A percentile compares a stretch with the other conserved stretches of the same genome.
Evolutionary conservation across 2,329 filamentous ascomycete genomes (phyloP).

Genomic region (Cadophora sp.): DNA sequence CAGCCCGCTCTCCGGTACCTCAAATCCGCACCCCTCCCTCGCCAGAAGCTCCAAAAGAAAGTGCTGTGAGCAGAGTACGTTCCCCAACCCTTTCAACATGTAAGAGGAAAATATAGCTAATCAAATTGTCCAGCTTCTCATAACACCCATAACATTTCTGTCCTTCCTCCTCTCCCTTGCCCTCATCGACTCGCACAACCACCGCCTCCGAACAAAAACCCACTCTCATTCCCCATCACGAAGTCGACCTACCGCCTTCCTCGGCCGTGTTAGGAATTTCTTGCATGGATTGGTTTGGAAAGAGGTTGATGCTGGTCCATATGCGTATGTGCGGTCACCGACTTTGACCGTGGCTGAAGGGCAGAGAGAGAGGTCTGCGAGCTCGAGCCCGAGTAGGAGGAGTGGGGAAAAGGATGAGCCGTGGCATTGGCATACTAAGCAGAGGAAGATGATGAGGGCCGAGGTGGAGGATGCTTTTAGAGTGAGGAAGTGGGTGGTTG

Average conservation of each 20-base stretch:
- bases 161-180: constrained; percentile 46
- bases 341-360: constrained; percentile 6
- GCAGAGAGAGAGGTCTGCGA: constrained; percentile 7
- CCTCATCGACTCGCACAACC: constrained; percentile 40
- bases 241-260: constrained; percentile 25
- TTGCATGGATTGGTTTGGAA: constrained; percentile 38
- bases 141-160: constrained; percentile 44
- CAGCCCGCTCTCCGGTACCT: constrained; percentile 18
- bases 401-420: constrained; percentile 28
- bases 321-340: constrained; percentile 39
- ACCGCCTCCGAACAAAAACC: constrained; percentile 32
- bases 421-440: constrained; percentile 46
- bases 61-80: constrained; percentile 38
- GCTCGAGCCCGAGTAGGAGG: constrained; percentile 3
- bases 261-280: constrained; percentile 28
- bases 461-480: constrained; percentile 45
- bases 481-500: constrained; percentile 41
- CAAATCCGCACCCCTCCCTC: constrained; percentile 22
- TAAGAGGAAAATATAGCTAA: too few species aligned
- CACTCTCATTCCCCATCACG: constrained; percentile 21
- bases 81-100: too few species aligned
- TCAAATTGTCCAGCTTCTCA: constrained; percentile 36
- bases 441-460: constrained; percentile 44
- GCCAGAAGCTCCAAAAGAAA: constrained; percentile 38
- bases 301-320: constrained; percentile 30